Evolutionary conservation across 371 early-diverging fungal species (phyloP).

Genomic region (Cokeromyces recurvatus): DNA sequence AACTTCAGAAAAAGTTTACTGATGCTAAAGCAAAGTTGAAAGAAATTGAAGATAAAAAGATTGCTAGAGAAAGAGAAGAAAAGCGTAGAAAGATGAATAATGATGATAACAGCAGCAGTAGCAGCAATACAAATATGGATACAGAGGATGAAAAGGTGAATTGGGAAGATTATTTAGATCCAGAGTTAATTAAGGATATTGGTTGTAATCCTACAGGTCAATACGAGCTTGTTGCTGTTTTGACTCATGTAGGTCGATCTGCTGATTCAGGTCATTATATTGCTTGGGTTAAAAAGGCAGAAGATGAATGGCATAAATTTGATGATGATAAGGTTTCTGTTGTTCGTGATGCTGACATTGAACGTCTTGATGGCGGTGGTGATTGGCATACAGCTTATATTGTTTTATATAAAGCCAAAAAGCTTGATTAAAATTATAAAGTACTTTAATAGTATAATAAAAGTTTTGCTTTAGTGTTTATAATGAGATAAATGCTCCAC

Average conservation of each 20-base stretch:
- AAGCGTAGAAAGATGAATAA: conserved; percentile 56
- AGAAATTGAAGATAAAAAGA: conserved; percentile 67
- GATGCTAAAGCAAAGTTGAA: conserved; percentile 71
- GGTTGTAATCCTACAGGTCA: conserved; percentile 79
- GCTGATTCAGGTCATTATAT: conserved; percentile 92
- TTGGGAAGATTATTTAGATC: conserved; percentile 57
- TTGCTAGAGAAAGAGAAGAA: conserved; percentile 66
- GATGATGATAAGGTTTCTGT: conserved; percentile 94
- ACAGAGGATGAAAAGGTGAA: conserved; percentile 31
- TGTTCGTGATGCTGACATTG: conserved; percentile 81
- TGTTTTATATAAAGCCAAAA: conserved; percentile 70
- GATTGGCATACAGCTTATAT: conserved; percentile 88
- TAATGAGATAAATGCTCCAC: no score
- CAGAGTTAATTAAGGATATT: conserved; percentile 69
- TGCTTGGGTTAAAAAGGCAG: conserved; percentile 80
- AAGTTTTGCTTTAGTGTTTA: no score
- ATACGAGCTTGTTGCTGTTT: conserved; percentile 79
- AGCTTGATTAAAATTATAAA: conserved; percentile 24
- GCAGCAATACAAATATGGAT: conserved; percentile 12
- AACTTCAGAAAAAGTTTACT: conserved; percentile 73
- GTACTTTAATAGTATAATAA: no score
- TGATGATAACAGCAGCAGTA: conserved; percentile 4
- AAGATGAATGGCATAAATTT: conserved; percentile 86
- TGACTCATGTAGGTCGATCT: conserved; percentile 84
- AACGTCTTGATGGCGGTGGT: conserved; percentile 90